Conservation (phyloP, 2,329 filamentous ascomycete genomes). For the Beauveria varroae region DNA sequence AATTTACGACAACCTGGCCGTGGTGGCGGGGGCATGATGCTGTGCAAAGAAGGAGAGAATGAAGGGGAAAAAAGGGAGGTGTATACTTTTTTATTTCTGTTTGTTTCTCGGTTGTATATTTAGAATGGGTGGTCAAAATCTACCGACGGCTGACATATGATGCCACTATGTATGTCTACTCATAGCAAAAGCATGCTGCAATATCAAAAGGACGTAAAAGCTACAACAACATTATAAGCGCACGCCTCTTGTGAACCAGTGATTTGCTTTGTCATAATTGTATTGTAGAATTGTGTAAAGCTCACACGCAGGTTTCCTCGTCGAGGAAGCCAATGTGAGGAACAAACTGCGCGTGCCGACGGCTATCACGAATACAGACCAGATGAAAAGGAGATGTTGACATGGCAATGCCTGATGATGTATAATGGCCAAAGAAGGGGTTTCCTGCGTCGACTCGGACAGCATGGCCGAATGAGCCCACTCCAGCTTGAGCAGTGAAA, state of each 20-base stretch:
- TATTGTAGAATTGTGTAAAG: not conserved
- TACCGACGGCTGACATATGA: no score
- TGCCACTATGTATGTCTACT: not conserved
- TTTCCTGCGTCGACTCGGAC: not conserved
- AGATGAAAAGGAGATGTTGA: not conserved
- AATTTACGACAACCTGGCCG: slow-evolving; percentile 89
- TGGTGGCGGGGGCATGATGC: slow-evolving; percentile 66
- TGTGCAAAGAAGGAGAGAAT: slow-evolving; percentile 19
- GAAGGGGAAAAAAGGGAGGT: slow-evolving; percentile 5
- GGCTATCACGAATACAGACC: not conserved
- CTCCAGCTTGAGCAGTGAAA: not conserved
- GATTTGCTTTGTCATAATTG: not conserved
- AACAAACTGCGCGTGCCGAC: not conserved
- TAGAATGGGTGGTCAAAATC: not conserved
- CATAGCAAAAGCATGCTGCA: not conserved
- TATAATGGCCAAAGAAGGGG: not conserved
- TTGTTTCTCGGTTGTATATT: not conserved
- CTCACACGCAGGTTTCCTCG: not conserved
- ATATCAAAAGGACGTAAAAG: not conserved
- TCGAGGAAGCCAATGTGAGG: not conserved
- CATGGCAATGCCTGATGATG: not conserved
- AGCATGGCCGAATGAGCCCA: not conserved
- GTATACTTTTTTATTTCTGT: not conserved
- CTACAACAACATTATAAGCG: no score
- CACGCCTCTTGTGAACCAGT: no score